phyloP scores from a whole-genome alignment of 2,329 filamentous ascomycete species.

The Cordyceps javanica region DNA sequence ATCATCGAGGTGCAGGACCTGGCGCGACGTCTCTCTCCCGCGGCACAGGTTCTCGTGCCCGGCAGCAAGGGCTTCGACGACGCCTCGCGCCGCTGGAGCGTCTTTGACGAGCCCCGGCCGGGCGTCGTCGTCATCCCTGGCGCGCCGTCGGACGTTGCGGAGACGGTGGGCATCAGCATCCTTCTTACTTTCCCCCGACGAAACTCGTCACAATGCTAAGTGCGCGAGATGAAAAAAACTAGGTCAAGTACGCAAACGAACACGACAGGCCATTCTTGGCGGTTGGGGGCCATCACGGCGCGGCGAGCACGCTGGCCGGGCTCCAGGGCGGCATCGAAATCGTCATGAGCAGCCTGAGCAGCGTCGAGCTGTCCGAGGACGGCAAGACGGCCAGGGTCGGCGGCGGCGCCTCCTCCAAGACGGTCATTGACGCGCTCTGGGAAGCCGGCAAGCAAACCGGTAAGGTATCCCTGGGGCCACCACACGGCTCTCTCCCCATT shows the following conservation, averaged over 20 bases:
- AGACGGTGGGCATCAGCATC: not conserved
- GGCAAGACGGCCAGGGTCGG: conserved; percentile 40
- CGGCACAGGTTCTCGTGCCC: not conserved
- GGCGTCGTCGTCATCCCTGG: conserved; percentile 3
- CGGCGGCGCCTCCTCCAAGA: conserved; percentile 41
- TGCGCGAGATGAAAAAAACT: not conserved
- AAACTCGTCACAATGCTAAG: not conserved
- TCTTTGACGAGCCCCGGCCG: not conserved
- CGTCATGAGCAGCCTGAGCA: conserved; percentile 37
- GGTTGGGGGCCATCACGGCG: conserved; percentile 46
- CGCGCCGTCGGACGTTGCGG: not conserved
- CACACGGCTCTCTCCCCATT: not conserved
- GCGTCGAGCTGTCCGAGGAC: conserved; percentile 35
- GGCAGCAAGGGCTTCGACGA: not conserved
- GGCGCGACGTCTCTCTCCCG: not conserved
- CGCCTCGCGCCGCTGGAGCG: conserved; percentile 2
- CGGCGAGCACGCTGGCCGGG: conserved; percentile 40
- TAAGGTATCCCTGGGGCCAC: no score
- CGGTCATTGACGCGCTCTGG: conserved; percentile 43
- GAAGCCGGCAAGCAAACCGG: conserved; percentile 43
- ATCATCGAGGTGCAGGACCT: not conserved
- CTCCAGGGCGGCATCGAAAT: conserved; percentile 47
- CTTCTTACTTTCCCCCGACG: no score
- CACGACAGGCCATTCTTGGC: conserved; percentile 44
- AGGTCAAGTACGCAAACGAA: conserved; percentile 39